phyloP scores from a whole-genome alignment of 306 rosid genomes.

The Quercus glauca region DNA sequence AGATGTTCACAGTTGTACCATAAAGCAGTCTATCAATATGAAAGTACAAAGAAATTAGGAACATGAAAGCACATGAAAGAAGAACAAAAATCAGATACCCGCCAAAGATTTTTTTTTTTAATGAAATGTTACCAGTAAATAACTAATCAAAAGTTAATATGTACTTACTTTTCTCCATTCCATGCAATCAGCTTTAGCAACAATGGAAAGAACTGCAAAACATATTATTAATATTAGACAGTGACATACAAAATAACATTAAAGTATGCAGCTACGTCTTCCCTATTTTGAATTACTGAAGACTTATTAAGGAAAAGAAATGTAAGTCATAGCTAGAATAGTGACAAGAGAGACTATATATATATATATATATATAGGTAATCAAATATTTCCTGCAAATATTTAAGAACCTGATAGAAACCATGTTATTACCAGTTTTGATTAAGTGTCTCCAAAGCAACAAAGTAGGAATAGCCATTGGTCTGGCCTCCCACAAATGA shows the following conservation, averaged over 20 bases:
- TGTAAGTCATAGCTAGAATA: not conserved
- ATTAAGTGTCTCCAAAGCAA: not conserved
- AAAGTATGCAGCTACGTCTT: not conserved
- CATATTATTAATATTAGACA: conserved; percentile 27
- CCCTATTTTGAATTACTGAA: not conserved
- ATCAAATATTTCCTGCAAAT: not conserved
- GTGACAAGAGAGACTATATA: not conserved
- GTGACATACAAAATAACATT: not conserved
- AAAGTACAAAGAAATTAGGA: not conserved
- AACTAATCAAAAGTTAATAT: not conserved
- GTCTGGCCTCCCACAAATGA: not conserved
- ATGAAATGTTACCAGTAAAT: not conserved
- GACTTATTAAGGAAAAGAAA: not conserved
- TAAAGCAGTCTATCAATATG: not conserved
- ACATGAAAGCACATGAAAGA: not conserved
- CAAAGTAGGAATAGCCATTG: not conserved
- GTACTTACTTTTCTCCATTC: conserved; percentile 80
- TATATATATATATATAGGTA: too few species aligned
- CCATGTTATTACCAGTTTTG: not conserved
- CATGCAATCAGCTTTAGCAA: conserved; percentile 88
- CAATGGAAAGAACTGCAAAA: conserved; percentile 89
- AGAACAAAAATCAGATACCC: not conserved
- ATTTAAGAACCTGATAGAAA: not conserved
- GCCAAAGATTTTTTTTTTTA: not conserved
- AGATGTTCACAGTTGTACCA: not conserved